These are phyloP conservation scores for Galeopsis tetrahit DNA, from an alignment of 257 asterid genomes.

Conservation along the genomic window DNA sequence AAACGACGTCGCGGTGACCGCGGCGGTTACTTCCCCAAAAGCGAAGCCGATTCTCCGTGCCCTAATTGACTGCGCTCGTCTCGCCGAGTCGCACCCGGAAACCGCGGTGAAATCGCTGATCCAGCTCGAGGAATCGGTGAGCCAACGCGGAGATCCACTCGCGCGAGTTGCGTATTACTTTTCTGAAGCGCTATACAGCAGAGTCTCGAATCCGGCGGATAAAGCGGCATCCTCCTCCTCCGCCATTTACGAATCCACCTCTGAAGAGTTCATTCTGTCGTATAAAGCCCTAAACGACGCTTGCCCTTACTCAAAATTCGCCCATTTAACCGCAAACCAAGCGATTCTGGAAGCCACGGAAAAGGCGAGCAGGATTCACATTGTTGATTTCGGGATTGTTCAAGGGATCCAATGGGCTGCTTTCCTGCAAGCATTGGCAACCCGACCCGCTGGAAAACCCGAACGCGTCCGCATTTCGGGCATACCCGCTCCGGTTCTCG, in stretches of 20 bases:
- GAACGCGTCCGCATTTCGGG: slow-evolving; percentile 75
- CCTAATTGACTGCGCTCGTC: slow-evolving; percentile 64
- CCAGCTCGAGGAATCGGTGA: slow-evolving; percentile 62
- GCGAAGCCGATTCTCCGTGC: slow-evolving; percentile 63
- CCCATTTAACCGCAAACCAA: slow-evolving; percentile 92
- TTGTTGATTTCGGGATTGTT: slow-evolving; percentile 89
- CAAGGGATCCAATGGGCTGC: slow-evolving; percentile 99
- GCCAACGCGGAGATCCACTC: slow-evolving; percentile 68
- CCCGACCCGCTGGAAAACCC: slow-evolving; percentile 90
- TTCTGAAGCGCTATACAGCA: slow-evolving; percentile 67
- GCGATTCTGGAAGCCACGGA: slow-evolving; percentile 90
- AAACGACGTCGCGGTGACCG: slow-evolving; percentile 17
- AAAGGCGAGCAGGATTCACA: slow-evolving; percentile 64
- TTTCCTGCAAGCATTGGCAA: slow-evolving; percentile 88
- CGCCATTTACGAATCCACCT: slow-evolving; percentile 42
- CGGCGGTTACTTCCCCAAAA: slow-evolving; percentile 40
- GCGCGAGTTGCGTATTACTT: slow-evolving; percentile 83
- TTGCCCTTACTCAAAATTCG: slow-evolving; percentile 91
- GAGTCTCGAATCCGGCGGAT: slow-evolving; percentile 45
- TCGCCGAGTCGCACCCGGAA: slow-evolving; percentile 69
- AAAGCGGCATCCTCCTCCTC: slow-evolving; percentile 8
- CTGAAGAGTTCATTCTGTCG: slow-evolving; percentile 76
- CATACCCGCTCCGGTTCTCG: slow-evolving; percentile 79
- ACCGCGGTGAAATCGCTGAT: slow-evolving; percentile 60
- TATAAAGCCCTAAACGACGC: slow-evolving; percentile 86